A percentile compares a stretch with the other conserved stretches of the same genome.
phyloP scores from a whole-genome alignment of 805 yeast species.

The Candida ortonii region DNA sequence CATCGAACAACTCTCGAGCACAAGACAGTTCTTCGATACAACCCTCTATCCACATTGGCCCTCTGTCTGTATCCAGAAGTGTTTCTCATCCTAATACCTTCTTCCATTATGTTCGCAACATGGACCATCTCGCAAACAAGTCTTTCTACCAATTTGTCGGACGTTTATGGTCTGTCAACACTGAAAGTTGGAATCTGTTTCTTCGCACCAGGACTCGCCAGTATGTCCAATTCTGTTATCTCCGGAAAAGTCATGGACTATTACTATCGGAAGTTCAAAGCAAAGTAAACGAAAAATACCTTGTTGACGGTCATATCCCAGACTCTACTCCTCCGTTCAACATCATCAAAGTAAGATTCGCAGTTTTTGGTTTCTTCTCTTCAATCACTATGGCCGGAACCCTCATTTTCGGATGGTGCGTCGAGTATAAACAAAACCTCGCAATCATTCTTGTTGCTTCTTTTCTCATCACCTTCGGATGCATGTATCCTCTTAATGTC shows the following conservation, averaged over 20 bases:
- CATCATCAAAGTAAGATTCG: slow-evolving; percentile 52
- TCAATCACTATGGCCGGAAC: slow-evolving; percentile 36
- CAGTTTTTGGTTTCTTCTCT: slow-evolving; percentile 44
- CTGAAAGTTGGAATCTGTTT: slow-evolving; percentile 67
- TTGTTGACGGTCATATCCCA: neutral
- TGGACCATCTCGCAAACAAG: slow-evolving; percentile 74
- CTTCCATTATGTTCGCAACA: slow-evolving; percentile 60
- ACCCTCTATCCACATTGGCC: slow-evolving; percentile 27
- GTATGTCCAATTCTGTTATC: slow-evolving; percentile 55
- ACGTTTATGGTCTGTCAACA: slow-evolving; percentile 48
- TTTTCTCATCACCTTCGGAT: slow-evolving; percentile 55
- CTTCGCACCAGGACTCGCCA: slow-evolving; percentile 70
- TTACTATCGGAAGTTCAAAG: slow-evolving; percentile 39
- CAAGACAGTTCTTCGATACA: slow-evolving; percentile 14
- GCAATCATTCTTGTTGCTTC: slow-evolving; percentile 58
- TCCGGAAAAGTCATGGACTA: slow-evolving; percentile 58
- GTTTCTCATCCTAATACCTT: slow-evolving; percentile 48
- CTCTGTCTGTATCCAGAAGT: slow-evolving; percentile 30
- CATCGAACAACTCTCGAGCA: slow-evolving; percentile 26
- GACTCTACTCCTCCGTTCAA: slow-evolving; percentile 42
- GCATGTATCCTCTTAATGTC: slow-evolving; percentile 55
- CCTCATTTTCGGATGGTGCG: slow-evolving; percentile 72
- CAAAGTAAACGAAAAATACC: slow-evolving; percentile 34
- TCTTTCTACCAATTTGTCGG: slow-evolving; percentile 51
- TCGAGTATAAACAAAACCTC: slow-evolving; percentile 45